A percentile compares a stretch with the other conserved stretches of the same genome.
phyloP scores from a whole-genome alignment of 345 rosid genomes.

The Litchi chinensis region DNA sequence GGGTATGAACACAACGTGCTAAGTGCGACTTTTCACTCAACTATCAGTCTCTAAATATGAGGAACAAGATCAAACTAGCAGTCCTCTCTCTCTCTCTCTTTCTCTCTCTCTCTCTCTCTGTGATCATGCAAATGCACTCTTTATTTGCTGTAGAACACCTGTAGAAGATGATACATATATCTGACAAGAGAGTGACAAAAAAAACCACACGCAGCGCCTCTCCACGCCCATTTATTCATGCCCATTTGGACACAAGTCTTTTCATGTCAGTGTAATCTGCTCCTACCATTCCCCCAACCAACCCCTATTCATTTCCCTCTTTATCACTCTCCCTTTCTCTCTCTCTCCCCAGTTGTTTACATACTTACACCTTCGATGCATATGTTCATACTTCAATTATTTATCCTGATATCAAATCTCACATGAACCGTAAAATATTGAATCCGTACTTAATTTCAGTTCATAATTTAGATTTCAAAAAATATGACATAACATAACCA shows the following conservation, averaged over 20 bases:
- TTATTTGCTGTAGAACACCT: constrained; percentile 23
- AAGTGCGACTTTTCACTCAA: neutral
- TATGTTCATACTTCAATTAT: too few relatives aligned
- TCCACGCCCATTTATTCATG: constrained; percentile 39
- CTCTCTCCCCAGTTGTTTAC: too few relatives aligned
- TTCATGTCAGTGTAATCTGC: constrained; percentile 41
- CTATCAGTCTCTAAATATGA: neutral
- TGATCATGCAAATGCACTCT: constrained; percentile 7
- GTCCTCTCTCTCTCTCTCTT: neutral
- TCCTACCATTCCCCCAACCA: constrained; percentile 25
- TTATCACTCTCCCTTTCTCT: neutral
- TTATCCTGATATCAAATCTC: too few relatives aligned
- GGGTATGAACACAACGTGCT: neutral
- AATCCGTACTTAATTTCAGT: too few relatives aligned
- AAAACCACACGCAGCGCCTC: constrained; percentile 32
- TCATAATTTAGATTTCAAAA: too few relatives aligned
- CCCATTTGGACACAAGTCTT: constrained; percentile 37
- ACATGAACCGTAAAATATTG: too few relatives aligned
- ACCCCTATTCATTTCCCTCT: neutral
- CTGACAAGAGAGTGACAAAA: constrained; percentile 27
- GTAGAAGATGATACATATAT: constrained; percentile 19
- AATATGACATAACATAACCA: too few relatives aligned
- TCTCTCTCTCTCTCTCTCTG: neutral
- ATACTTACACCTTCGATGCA: too few relatives aligned
- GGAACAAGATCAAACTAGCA: neutral